Evolutionary conservation across 2,329 filamentous ascomycete genomes (phyloP), one percentile per base, ranked within the genome.

Genomic region (Endoconidiophora laricicola): DNA sequence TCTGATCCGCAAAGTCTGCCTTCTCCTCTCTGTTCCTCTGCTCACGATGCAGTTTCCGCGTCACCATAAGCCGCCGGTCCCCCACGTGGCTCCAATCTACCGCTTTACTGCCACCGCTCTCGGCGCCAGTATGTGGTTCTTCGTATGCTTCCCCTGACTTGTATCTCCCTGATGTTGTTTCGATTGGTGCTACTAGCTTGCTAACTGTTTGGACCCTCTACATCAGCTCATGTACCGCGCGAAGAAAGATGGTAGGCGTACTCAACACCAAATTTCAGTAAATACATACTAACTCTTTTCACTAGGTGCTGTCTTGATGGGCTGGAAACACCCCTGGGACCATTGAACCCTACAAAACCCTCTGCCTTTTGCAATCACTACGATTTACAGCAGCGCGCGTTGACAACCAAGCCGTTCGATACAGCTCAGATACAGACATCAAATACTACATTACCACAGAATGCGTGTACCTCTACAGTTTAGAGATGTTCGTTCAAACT

Each of bases 51-150:
- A 51, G 49, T 49, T 54, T 24, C 51, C 53, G 3, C 50, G 51
- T 14, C 47, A 50, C n/a, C 51, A 54, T 29, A 51, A 63, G 56
- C 65, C 65, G 47, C 66, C 66, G 1, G 60, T 66, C 58, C 69
- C 72, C 56, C 71, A 72, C 57, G 72, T 73, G 55, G 68, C 69
- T 38, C 65, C 66, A 46, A 62, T 94, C 57, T 94, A 96, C 72
- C 79, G 86, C 63, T 83, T 90, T 66, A 76, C 81, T 52, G 90
- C 85, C 44, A 95, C 86, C 42, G 85, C 81, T 55, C 73, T 98
- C 55, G 85, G 87, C 58, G 91, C 91, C 50, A 85, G 83, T 69
- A 98, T 96, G 91, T 98, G 91, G 91, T 96, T 98, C 70, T 98
- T 91, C 66, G 88, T 96, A 77, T 62, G 83, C n/a, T n/a, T 24